Evolutionary conservation across 2,329 filamentous ascomycete genomes (phyloP), one percentile per base, ranked within the genome.

Genomic region (Neopestalotiopsis sp.): DNA sequence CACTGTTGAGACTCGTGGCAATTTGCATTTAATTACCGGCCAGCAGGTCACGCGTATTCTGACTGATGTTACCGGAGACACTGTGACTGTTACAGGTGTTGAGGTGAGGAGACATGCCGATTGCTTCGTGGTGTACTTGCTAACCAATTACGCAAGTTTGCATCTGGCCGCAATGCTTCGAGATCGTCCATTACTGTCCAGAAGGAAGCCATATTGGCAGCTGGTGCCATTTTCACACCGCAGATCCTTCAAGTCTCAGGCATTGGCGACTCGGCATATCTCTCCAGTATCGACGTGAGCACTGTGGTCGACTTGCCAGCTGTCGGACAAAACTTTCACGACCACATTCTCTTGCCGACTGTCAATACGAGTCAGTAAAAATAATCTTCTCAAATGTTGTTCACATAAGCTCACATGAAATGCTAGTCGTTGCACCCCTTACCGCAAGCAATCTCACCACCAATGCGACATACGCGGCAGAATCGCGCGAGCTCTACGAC

Each of bases 11-110:
- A 68, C 73, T 34, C 80, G 80, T 4, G 71, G 76, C 1, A 84
- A 84, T 66, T 71, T 84, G 42, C 81, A 84, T 32, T 59, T 84
- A 32, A 72, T 81, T 0, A 80, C 81, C 2, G 76, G 76, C 5
- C 78, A 82, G 65, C 81, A 78, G n/a, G 81, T 79, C 30, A 81
- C 79, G 42, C 79, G 77, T 5, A 71, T 83, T 6, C 71, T 83
- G 1, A 58, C 13, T 5, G 20, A 38, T 20, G 32, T 28, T 5
- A 57, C 42, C 12, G 45, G 79, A 32, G 72, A 71, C 40, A 62
- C 69, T 5, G 24, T 61, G 7, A 65, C 20, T 3, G 65, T 75
- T n/a, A 73, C 75, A 28, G 81, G 81, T 12, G 79, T 84, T 17
- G 79, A 83, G 76, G 82, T 82, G 69, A 73, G 77, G 13, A 13